Evolutionary conservation across 768 basidiomycete species (phyloP), one percentile per base, ranked within the genome.

Genomic region (Strobilomyces echinocephalus): DNA sequence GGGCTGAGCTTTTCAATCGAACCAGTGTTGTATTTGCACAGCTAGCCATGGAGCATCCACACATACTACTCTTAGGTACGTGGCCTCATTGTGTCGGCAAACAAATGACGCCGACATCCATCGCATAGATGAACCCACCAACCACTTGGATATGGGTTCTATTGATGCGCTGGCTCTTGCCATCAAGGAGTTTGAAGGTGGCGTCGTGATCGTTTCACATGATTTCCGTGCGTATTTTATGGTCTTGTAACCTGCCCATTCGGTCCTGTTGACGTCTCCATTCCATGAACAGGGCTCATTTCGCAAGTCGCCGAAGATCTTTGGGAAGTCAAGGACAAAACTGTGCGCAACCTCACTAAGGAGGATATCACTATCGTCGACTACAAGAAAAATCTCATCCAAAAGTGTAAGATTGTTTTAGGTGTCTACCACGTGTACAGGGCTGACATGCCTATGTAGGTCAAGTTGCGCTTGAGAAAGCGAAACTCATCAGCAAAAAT

Each of bases 191-290:
- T 99, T 91, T 69, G 88, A 91, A 66, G 97, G 97, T 55, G 95
- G 97, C 64, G 97, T 99, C 38, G 97, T 98, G 62, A 98, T 99
- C 69, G 97, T 99, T 59, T 97, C 95, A 45, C 97, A 98, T 77
- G 95, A 99, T 73, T 99, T 99, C 88, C 90, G 95, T 91, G 63
- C 60, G 87, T 81, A 24, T 52, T 49, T 54, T 54, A 50, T 52
- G 30, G 50, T 50, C 44, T 40, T 34, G 21, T 15, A 38, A 28
- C 21, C 24, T 43, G 24, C 15, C 24, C 30, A 9, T 41, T 60
- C 36, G 30, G 52, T 49, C 18, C 59, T 49, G 38, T 41, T 60
- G 8, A 62, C 35, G 28, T 48, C 48, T 51, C 41, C 50, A 38
- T 49, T 62, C 52, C 36, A 52, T 49, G 39, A 40, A 54, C 61